Evolutionary conservation across 108 stramenopile species (phyloP).

Genomic region (Conticribra weissflogii): DNA sequence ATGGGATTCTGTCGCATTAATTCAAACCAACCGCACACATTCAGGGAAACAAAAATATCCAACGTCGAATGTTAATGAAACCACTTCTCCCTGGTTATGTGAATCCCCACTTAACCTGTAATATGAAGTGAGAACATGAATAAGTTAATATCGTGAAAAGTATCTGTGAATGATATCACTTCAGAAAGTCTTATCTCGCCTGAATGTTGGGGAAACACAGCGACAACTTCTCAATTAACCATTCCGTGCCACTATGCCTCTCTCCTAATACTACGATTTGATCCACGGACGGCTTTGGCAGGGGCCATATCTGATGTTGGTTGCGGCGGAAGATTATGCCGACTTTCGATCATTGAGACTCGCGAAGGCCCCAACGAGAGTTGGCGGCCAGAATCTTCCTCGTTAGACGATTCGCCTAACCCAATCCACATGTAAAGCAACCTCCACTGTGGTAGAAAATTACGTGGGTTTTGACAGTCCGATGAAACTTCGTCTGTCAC

Average conservation of each 20-base stretch:
- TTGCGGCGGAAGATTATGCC: too few species aligned
- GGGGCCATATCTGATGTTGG: slow-evolving; percentile 32
- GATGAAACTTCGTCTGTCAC: neutral
- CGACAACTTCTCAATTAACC: slow-evolving; percentile 45
- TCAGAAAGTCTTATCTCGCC: slow-evolving; percentile 20
- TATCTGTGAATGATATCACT: neutral
- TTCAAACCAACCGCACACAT: slow-evolving; percentile 63
- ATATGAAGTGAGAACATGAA: neutral
- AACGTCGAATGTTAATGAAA: slow-evolving; percentile 49
- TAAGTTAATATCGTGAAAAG: neutral
- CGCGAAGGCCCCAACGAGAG: too few species aligned
- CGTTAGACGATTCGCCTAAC: too few species aligned
- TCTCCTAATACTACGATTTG: slow-evolving; percentile 62
- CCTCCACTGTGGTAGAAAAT: too few species aligned
- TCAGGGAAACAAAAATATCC: slow-evolving; percentile 49
- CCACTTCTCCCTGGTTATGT: slow-evolving; percentile 49
- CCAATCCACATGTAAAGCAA: too few species aligned
- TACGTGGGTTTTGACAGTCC: too few species aligned
- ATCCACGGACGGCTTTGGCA: slow-evolving; percentile 30
- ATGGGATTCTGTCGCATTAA: slow-evolving; percentile 58
- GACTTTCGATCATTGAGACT: too few species aligned
- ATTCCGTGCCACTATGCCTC: slow-evolving; percentile 55
- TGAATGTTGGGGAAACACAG: slow-evolving; percentile 53
- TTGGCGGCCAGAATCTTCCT: too few species aligned
- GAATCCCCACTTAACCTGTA: slow-evolving; percentile 29